phyloP scores from a whole-genome alignment of 2,329 filamentous ascomycete species.

The Sporothrix pseudoabietina region DNA sequence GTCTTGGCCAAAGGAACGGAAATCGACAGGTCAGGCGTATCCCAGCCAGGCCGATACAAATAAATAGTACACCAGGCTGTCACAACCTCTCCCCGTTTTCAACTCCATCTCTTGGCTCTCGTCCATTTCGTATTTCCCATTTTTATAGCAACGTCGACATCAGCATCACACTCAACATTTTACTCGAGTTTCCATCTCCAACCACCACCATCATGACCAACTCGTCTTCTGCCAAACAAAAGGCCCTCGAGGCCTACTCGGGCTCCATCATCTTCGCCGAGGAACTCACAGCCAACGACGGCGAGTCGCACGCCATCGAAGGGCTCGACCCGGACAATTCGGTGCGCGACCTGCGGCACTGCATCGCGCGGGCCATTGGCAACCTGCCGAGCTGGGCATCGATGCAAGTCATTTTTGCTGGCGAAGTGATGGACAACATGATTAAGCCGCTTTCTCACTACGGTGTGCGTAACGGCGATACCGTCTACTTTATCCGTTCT shows the following conservation, averaged over 20 bases:
- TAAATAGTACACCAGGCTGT: no score
- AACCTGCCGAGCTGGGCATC: background rate
- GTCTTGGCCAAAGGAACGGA: background rate
- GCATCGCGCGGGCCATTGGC: background rate
- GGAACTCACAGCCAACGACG: conserved; percentile 18
- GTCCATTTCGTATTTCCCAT: no score
- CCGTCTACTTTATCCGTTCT: conserved; percentile 28
- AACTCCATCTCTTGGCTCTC: no score
- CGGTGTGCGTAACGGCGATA: conserved; percentile 17
- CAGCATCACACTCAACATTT: no score
- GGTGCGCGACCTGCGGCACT: conserved; percentile 4
- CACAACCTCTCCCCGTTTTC: no score
- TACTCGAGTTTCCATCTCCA: background rate
- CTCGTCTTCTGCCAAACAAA: conserved; percentile 1
- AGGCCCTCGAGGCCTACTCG: conserved; percentile 19
- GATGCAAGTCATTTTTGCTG: conserved; percentile 25
- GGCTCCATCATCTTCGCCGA: conserved; percentile 20
- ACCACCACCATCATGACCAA: background rate
- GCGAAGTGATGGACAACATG: conserved; percentile 14
- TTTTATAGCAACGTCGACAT: no score
- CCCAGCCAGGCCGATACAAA: no score
- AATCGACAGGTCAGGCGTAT: no score
- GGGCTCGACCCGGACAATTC: background rate
- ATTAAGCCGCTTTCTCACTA: background rate
- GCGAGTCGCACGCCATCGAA: conserved; percentile 9